Base-by-base conservation (phyloP, 2,329 filamentous ascomycete genomes). In the Alternaria conjuncta region DNA sequence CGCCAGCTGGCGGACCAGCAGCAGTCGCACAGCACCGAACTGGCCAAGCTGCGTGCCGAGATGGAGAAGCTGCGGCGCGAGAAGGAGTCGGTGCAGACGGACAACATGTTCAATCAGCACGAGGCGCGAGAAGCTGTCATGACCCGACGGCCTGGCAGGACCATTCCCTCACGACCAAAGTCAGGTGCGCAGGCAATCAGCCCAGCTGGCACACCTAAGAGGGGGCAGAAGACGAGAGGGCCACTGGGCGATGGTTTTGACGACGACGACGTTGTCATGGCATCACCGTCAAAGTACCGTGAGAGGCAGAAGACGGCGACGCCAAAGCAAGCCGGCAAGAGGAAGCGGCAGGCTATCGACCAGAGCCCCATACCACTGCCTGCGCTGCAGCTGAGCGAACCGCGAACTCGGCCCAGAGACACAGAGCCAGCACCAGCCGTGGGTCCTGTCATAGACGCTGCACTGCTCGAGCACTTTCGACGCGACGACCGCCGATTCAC, bases 191-290 rank as follows among this genome's bases (percentile, higher is more conserved):
- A 57, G 9, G 59, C 54, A 8, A 23, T 54, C n/a, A 80, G 78
- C 43, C 80, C 81, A 0, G 75, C 80, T 0, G 85, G 83, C 1
- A 92, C 91, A 0, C 89, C 90, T 3, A 92, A 85, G 72, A 90
- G 67, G 26, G 62, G 88, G 75, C 85, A 84, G 26, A 88, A 86
- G 75, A 79, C 82, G 1, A 87, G 60, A 32, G 67, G 87, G 79
- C 84, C 86, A 1, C 82, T 91, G 54, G 86, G 90, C 2, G 92
- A 96, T 78, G 92, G 92, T 0, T 96, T 96, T 71, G 91, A 94
- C 63, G 88, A 92, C 63, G 84, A 86, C 59, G 87, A 90, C 71
- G 83, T 90, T 9, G 77, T 85, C 60, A 81, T 85, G 65, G 75
- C 83, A 1, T 89, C 87, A 3, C 87, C 87, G 5, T 87, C 83